Base-by-base conservation (phyloP, 352 stramenopile species). In the Pythium aquatile region DNA sequence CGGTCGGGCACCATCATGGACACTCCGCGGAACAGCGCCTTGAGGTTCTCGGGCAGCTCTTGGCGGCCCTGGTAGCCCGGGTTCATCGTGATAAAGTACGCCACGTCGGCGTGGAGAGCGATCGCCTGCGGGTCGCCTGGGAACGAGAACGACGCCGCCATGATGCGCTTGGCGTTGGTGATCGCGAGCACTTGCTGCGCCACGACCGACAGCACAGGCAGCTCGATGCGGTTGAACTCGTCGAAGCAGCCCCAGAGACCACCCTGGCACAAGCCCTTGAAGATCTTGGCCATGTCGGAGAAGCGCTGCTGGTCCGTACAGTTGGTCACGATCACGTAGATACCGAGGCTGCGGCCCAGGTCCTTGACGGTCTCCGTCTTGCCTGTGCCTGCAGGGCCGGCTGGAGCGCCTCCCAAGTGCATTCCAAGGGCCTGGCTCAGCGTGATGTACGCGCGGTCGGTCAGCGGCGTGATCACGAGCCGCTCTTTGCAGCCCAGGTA, bases 41-140 rank as follows among this genome's bases (percentile, higher is more conserved):
- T 99, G 24, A 99, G 82, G 69, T 99, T 99, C 74, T 99, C 97
- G 13, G 97, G 97, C 1, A 99, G 75, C 71, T 99, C 97, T 70
- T 99, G 96, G 8, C 97, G 86, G 56, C 97, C 92, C 62, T 94
- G 89, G 70, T 98, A 98, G 0, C 88, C 91, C 17, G 93, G 93
- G 77, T 98, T 98, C 93, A 98, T 98, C 30, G 93, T 98, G 65
- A 98, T 96, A 59, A 98, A 93, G 72, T 91, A 93, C 24, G 80
- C 78, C 2, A 79, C 81, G 40, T 91, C 82, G 1, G 71, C 67
- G 32, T 90, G 78, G 0, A 93, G 67, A 3, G 69, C 57, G 30
- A 93, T 91, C 3, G 77, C 60, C 17, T 81, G 64, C 5, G 82
- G 74, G 33, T 91, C 84, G 5, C 84, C 82, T 8, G 84, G 84